Conservation (phyloP, 2,329 filamentous ascomycete species). For the Beauveria brongniartii region DNA sequence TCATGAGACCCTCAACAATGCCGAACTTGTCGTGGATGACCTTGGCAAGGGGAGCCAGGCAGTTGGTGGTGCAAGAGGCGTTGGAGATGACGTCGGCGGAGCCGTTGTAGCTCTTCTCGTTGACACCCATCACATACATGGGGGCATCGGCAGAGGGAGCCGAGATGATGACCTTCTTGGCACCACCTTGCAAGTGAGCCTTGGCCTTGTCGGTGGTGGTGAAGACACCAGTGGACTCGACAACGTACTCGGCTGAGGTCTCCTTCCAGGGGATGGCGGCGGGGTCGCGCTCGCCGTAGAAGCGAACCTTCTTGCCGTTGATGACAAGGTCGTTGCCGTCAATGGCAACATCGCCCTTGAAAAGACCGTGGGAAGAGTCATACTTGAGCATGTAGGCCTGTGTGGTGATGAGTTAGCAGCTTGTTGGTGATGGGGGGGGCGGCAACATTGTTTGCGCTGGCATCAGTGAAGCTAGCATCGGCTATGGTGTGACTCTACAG, state of each 20-base stretch:
- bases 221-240: conserved; percentile 98
- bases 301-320: conserved; percentile 91
- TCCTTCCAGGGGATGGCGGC: conserved; percentile 82
- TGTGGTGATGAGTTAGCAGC: conserved; percentile 8
- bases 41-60: conserved; percentile 98
- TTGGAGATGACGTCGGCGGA: conserved; percentile 94
- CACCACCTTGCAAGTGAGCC: conserved; percentile 90
- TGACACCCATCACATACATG: conserved; percentile 99
- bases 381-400: conserved; percentile 99
- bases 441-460: neutral
- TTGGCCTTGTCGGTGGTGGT: conserved; percentile 95
- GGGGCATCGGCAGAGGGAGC: conserved; percentile 90
- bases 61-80: conserved; percentile 99
- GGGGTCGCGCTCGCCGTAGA: conserved; percentile 91
- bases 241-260: conserved; percentile 83
- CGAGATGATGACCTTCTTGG: conserved; percentile 96
- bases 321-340: conserved; percentile 66
- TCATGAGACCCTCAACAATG: conserved; percentile 99
- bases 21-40: conserved; percentile 97
- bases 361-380: conserved; percentile 91
- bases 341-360: conserved; percentile 84
- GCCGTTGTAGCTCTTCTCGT: conserved; percentile 87
- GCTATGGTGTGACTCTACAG: neutral
- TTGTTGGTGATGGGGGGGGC: neutral
- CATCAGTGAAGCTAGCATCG: neutral